A percentile compares a stretch with the other conserved stretches of the same genome.
Conservation (phyloP, 2,329 filamentous ascomycete species). For the Elsinoe australis region DNA sequence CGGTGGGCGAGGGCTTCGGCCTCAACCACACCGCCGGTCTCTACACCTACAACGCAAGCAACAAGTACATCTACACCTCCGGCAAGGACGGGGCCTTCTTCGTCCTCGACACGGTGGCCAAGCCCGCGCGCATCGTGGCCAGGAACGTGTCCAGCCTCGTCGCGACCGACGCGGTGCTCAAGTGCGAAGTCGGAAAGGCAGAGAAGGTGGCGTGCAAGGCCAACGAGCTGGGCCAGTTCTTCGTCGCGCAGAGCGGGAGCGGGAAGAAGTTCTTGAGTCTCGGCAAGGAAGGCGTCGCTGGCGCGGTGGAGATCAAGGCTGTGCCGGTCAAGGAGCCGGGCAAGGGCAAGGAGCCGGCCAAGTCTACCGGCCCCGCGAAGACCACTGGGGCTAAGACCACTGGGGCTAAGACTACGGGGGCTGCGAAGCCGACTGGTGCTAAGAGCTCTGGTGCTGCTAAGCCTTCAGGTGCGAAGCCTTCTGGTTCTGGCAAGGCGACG, state of each 20-base stretch:
- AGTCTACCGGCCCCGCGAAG: background rate
- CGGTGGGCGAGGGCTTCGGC: background rate
- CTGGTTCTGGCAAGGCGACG: too few relatives aligned
- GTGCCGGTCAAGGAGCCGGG: too few relatives aligned
- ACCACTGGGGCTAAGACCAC: background rate
- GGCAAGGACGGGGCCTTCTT: background rate
- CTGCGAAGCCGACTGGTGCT: background rate
- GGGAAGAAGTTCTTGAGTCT: background rate
- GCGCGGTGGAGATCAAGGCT: background rate
- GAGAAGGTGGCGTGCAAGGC: constrained; percentile 1
- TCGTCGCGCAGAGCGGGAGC: background rate
- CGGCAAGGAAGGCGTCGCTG: background rate
- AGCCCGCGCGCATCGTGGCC: background rate
- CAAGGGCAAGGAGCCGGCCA: background rate
- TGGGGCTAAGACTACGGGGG: too few relatives aligned
- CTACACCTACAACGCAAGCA: constrained; percentile 30
- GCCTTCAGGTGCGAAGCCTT: too few relatives aligned
- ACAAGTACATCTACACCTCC: constrained; percentile 23
- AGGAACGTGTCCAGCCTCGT: background rate
- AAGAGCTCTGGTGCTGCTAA: too few relatives aligned
- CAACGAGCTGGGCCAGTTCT: background rate
- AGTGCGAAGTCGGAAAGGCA: constrained; percentile 1
- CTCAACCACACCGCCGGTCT: constrained; percentile 18
- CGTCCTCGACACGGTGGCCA: background rate
- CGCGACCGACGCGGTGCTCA: background rate